These are phyloP conservation scores for Perkinsus olseni DNA, from an alignment of 169 alveolate species.

Conservation along the genomic window DNA sequence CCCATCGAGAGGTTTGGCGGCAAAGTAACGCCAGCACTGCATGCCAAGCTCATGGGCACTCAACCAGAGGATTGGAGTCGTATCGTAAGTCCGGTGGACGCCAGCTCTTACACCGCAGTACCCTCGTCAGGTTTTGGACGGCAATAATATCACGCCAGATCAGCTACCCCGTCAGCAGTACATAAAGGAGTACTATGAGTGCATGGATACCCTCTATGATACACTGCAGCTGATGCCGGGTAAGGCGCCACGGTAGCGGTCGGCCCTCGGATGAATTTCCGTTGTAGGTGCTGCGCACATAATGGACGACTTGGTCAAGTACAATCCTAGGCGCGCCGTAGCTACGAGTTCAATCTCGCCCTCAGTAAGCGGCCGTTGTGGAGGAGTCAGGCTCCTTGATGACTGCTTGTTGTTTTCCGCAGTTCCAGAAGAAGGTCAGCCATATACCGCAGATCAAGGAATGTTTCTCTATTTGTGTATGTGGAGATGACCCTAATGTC, in stretches of 20 bases:
- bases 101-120: not conserved
- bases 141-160: not conserved
- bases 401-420: no score
- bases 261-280: not conserved
- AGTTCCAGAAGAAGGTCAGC: not conserved
- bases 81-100: not conserved
- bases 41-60: not conserved
- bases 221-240: not conserved
- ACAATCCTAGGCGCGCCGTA: not conserved
- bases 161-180: not conserved
- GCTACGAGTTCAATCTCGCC: not conserved
- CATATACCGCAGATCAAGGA: not conserved
- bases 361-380: no score
- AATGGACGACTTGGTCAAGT: not conserved
- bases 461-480: not conserved
- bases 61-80: not conserved
- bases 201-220: not conserved
- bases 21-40: not conserved
- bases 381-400: no score
- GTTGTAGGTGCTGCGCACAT: not conserved
- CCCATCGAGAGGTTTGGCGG: not conserved
- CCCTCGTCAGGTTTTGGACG: not conserved
- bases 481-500: not conserved
- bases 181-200: not conserved
- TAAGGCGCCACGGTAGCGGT: not conserved